Conservation (phyloP, 768 basidiomycete species). For the Amanita inopinata region DNA sequence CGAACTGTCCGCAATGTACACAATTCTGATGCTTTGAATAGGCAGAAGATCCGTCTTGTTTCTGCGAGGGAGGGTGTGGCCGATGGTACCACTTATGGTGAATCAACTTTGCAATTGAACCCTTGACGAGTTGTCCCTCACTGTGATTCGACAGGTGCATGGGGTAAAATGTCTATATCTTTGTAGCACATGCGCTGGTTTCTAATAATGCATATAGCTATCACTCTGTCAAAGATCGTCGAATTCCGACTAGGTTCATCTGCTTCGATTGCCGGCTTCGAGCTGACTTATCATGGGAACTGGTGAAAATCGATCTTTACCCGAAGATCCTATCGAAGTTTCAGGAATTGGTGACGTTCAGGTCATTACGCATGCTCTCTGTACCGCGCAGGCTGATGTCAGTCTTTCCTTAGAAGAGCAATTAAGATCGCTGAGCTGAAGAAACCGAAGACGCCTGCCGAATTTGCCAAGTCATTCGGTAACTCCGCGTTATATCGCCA, state of each 20-base stretch:
- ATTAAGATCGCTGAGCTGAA: constrained; percentile 57
- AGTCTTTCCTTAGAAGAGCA: constrained; percentile 36
- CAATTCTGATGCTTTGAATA: constrained; percentile 18
- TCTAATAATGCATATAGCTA: constrained; percentile 31
- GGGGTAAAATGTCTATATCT: constrained; percentile 31
- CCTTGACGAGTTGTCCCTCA: background rate
- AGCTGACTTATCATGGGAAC: constrained; percentile 57
- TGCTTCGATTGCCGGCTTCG: constrained; percentile 74
- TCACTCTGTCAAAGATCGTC: constrained; percentile 46
- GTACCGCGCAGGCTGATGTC: background rate
- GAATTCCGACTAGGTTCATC: constrained; percentile 49
- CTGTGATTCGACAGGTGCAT: constrained; percentile 37
- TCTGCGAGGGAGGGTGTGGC: constrained; percentile 66
- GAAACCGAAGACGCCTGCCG: constrained; percentile 29
- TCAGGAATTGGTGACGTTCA: constrained; percentile 60
- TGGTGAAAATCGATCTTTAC: constrained; percentile 52
- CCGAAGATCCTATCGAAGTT: constrained; percentile 52
- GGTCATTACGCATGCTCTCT: constrained; percentile 29
- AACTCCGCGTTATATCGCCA: constrained; percentile 12
- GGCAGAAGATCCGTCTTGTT: constrained; percentile 46
- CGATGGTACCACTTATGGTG: constrained; percentile 76
- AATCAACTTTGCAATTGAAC: too few species aligned
- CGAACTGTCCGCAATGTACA: background rate
- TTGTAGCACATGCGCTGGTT: background rate
- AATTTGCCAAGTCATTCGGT: constrained; percentile 59